phyloP scores from a whole-genome alignment of 768 basidiomycete species.

The Leucocoprinus sp. region DNA sequence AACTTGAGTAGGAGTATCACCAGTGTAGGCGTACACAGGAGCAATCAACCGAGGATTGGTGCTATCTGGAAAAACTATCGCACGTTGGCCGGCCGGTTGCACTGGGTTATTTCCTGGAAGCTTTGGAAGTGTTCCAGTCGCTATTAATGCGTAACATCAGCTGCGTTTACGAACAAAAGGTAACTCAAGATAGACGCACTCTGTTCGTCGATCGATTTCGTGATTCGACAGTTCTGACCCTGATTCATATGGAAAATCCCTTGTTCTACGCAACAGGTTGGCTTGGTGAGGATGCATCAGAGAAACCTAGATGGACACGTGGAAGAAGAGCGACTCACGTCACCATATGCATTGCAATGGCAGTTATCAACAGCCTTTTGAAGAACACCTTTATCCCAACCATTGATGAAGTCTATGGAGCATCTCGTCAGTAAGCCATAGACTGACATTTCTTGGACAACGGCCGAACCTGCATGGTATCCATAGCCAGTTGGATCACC shows the following conservation, averaged over 20 bases:
- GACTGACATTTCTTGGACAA: no score
- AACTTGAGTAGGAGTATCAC: constrained; percentile 27
- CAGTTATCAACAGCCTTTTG: constrained; percentile 48
- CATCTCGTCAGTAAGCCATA: not conserved
- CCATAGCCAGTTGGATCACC: constrained; percentile 62
- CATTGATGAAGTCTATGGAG: constrained; percentile 42
- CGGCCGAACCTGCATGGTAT: constrained; percentile 41
- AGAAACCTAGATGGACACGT: not conserved
- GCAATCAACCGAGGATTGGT: constrained; percentile 30
- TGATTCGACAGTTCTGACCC: constrained; percentile 36
- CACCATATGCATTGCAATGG: constrained; percentile 37
- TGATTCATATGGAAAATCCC: constrained; percentile 37
- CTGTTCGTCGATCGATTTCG: constrained; percentile 37
- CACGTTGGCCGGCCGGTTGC: constrained; percentile 26
- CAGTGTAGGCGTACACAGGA: constrained; percentile 41
- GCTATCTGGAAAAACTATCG: constrained; percentile 25
- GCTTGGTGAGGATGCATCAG: constrained; percentile 16
- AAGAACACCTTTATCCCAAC: constrained; percentile 52
- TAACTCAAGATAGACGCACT: constrained; percentile 23
- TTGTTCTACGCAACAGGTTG: constrained; percentile 36
- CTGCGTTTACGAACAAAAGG: constrained; percentile 1
- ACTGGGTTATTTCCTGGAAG: constrained; percentile 53
- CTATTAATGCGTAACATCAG: constrained; percentile 19
- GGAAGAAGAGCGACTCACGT: constrained; percentile 21
- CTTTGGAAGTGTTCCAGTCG: constrained; percentile 34